Base-by-base conservation (phyloP, 1,284 basidiomycete genomes). In the Marasmius sp. region DNA sequence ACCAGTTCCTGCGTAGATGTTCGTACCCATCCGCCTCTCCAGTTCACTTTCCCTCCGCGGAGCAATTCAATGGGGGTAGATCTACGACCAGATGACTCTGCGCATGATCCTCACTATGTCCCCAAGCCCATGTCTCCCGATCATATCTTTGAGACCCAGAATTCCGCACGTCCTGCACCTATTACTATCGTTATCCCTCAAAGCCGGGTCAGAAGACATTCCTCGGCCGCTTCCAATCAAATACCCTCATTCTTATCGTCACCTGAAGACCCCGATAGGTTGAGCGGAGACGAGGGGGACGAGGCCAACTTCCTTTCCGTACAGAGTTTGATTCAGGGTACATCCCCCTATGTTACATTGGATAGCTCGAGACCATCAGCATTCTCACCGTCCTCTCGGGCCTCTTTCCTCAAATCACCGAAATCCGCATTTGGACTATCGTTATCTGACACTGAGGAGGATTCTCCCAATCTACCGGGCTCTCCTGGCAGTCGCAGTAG, bases 1-100 rank as follows among this genome's bases (percentile, higher is more conserved):
- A 39, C 14, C 22, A 16, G 10, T 43, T 11, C 53, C 39, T 16
- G 39, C 39, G 14, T 59, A 89, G 88, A 86, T 72, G 80, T 88
- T 27, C 81, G 85, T 9, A 85, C 85, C 0, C 86, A 87, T 64
- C 83, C 84, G 8, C 86, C 87, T 1, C 71, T 88, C 16, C 76
- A 84, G 61, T 77, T 83, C 64, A 79, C 79, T 22, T 89, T 88
- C 68, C 87, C 87, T 36, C 84, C 84, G 14, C 27, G 52, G 20
- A 36, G 8, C 10, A 20, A 36, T 9, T 65, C 67, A 12, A 68
- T 71, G 18, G 60, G 53, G 51, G 61, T 63, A 18, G 65, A 66
- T 37, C 62, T 66, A 55, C 37, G 38, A 70, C 63, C 41, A 69
- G 63, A 67, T 47, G 45, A 69, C 39, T 22, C 20, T 10, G n/a